phyloP scores from a whole-genome alignment of 148 eudicot species.

The Amaranthus hypochondriacus region DNA sequence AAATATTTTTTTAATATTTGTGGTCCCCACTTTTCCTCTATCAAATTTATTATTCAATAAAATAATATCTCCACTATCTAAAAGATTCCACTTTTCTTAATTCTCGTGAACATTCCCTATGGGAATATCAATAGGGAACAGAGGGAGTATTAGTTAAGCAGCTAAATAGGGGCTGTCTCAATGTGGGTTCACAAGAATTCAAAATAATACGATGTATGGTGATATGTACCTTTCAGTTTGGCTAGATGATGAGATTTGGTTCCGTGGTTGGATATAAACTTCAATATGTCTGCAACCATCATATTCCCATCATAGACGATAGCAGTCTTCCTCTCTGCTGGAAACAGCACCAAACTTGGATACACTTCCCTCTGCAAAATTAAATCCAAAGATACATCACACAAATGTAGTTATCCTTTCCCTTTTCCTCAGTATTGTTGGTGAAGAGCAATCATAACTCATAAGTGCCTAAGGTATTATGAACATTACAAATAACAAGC shows the following conservation, averaged over 20 bases:
- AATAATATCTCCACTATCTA: too few relatives aligned
- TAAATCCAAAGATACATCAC: conserved; percentile 16
- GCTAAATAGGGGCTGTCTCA: too few relatives aligned
- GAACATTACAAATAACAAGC: too few relatives aligned
- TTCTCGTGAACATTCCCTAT: too few relatives aligned
- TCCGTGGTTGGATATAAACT: conserved; percentile 59
- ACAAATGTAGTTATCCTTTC: not conserved
- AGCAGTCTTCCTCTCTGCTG: conserved; percentile 58
- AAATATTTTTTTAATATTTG: too few relatives aligned
- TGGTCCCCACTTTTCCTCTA: too few relatives aligned
- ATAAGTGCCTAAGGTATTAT: too few relatives aligned
- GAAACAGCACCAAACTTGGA: conserved; percentile 73
- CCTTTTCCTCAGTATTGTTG: not conserved
- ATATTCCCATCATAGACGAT: conserved; percentile 64
- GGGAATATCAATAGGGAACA: too few relatives aligned
- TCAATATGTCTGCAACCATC: conserved; percentile 53
- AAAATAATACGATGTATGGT: not conserved
- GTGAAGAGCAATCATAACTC: not conserved
- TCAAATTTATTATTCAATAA: too few relatives aligned
- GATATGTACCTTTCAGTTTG: conserved; percentile 44
- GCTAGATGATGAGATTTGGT: conserved; percentile 39
- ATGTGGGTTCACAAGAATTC: not conserved
- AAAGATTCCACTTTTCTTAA: too few relatives aligned
- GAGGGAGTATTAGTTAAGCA: too few relatives aligned
- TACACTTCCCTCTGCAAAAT: conserved; percentile 71